These are phyloP conservation scores for Botrytis galanthina DNA, from an alignment of 2,329 filamentous ascomycete species.

Conservation along the genomic window DNA sequence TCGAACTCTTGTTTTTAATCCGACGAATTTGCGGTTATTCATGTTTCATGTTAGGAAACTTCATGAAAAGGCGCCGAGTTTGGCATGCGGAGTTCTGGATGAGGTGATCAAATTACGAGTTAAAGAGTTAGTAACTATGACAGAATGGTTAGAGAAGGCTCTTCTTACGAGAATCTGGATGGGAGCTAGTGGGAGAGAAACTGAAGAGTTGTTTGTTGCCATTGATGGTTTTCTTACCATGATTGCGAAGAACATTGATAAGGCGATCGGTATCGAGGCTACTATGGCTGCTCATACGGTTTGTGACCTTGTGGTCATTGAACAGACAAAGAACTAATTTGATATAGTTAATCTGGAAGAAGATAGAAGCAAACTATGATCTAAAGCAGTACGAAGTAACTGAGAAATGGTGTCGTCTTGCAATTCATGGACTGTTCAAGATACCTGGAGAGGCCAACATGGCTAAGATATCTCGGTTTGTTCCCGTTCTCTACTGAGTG, in stretches of 20 bases:
- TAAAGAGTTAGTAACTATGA: constrained; percentile 45
- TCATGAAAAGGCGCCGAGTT: constrained; percentile 50
- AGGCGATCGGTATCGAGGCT: constrained; percentile 55
- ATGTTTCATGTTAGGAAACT: constrained; percentile 67
- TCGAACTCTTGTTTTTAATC: constrained; percentile 55
- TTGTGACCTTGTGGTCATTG: constrained; percentile 32
- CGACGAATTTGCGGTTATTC: constrained; percentile 63
- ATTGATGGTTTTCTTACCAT: constrained; percentile 46
- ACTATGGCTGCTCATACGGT: constrained; percentile 68
- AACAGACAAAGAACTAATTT: constrained; percentile 20
- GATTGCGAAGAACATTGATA: constrained; percentile 46
- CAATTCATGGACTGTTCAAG: constrained; percentile 64
- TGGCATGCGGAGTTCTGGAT: constrained; percentile 56
- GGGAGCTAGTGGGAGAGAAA: constrained; percentile 48
- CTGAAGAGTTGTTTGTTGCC: constrained; percentile 39
- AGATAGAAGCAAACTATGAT: constrained; percentile 58
- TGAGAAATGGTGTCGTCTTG: constrained; percentile 69
- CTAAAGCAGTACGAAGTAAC: constrained; percentile 53
- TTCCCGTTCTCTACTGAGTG: constrained; percentile 5
- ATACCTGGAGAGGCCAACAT: constrained; percentile 64
- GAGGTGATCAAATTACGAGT: constrained; percentile 61
- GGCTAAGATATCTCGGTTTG: constrained; percentile 64
- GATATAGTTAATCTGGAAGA: constrained; percentile 75
- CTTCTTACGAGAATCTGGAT: constrained; percentile 69
- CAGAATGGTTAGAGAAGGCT: constrained; percentile 65